Percentiles rank a stretch among this genome's conserved stretches.
Conservation (phyloP, 768 basidiomycete species). For the Flagelloscypha sp. region DNA sequence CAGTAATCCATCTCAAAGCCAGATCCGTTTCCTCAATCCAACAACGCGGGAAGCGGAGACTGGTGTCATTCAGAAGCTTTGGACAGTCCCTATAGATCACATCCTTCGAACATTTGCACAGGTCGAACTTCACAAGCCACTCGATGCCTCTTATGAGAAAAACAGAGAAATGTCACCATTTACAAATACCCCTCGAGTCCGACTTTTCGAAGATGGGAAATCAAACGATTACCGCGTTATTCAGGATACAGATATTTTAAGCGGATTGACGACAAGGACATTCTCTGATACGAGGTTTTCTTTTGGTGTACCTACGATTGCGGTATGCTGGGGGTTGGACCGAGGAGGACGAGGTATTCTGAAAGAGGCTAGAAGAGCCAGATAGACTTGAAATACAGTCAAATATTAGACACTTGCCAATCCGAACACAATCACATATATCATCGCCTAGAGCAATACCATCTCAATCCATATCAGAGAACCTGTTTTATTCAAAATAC, state of each 20-base stretch:
- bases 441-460: too few relatives aligned
- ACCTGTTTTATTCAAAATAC: too few relatives aligned
- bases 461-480: too few relatives aligned
- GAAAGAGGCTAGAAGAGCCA: too few relatives aligned
- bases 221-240: not conserved
- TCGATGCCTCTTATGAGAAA: conserved; percentile 2
- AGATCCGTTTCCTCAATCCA: conserved; percentile 7
- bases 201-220: conserved; percentile 1
- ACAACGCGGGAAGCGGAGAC: conserved; percentile 2
- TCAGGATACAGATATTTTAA: conserved; percentile 6
- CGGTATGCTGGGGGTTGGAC: conserved; percentile 10
- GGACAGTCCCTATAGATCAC: conserved; percentile 5
- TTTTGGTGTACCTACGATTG: not conserved
- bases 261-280: conserved; percentile 5
- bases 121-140: not conserved
- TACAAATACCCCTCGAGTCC: too few relatives aligned
- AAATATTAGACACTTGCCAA: too few relatives aligned
- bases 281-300: conserved; percentile 1
- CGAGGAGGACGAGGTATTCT: too few relatives aligned
- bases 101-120: conserved; percentile 5
- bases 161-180: too few relatives aligned
- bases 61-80: conserved; percentile 4
- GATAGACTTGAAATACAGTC: too few relatives aligned
- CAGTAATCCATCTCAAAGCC: conserved; percentile 1
- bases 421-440: too few relatives aligned